Conservation (phyloP, 345 rosid genomes). For the Sisymbrium altissimum region DNA sequence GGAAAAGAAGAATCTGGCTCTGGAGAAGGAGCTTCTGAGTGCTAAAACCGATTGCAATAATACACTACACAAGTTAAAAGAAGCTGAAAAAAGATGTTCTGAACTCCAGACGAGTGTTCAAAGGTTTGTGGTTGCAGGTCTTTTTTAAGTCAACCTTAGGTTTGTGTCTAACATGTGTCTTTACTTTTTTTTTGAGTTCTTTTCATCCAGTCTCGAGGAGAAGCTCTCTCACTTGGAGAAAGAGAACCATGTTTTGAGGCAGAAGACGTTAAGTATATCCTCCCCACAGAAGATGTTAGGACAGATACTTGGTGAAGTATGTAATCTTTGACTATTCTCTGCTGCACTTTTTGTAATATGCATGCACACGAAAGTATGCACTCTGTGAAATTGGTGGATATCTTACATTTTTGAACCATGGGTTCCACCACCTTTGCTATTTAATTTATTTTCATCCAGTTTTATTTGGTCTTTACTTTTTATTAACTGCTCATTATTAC, state of each 20-base stretch:
- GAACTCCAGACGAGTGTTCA: conserved; percentile 64
- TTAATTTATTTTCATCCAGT: not conserved
- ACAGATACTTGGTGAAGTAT: conserved; percentile 65
- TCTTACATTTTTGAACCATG: not conserved
- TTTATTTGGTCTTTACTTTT: conserved; percentile 9
- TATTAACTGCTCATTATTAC: conserved; percentile 5
- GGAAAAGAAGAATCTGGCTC: conserved; percentile 62
- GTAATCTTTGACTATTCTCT: conserved; percentile 33
- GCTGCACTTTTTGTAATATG: conserved; percentile 14
- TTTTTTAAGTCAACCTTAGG: not conserved
- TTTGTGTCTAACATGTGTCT: not conserved
- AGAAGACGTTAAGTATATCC: conserved; percentile 58
- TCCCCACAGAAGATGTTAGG: conserved; percentile 52
- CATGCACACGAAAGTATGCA: conserved; percentile 10
- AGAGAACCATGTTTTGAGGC: conserved; percentile 82
- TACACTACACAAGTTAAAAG: conserved; percentile 54
- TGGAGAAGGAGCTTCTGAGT: conserved; percentile 66
- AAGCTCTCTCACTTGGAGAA: conserved; percentile 73
- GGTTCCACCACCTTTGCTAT: not conserved
- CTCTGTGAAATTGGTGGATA: conserved; percentile 1
- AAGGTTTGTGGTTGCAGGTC: conserved; percentile 46
- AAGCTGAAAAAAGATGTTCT: conserved; percentile 64
- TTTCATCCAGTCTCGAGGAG: conserved; percentile 56
- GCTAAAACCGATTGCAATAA: conserved; percentile 53
- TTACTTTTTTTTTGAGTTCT: not conserved